Evolutionary conservation across 2,329 filamentous ascomycete species (phyloP).

Genomic region (Aspergillus floridensis): DNA sequence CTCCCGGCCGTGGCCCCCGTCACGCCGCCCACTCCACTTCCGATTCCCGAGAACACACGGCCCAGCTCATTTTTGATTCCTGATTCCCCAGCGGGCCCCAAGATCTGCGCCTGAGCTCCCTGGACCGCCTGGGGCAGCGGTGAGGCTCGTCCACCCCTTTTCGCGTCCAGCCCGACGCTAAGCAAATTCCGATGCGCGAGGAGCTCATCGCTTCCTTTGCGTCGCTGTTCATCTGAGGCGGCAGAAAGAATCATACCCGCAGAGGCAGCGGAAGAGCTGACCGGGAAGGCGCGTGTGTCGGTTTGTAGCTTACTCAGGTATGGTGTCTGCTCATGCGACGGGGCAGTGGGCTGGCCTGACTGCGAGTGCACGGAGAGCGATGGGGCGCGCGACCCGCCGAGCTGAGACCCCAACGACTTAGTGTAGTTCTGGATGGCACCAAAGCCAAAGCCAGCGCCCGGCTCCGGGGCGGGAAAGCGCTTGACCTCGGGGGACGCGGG

Average conservation of each 20-base stretch:
- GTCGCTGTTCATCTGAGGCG: constrained; percentile 39
- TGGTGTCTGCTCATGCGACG: constrained; percentile 35
- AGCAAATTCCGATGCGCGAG: constrained; percentile 66
- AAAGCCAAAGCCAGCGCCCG: constrained; percentile 36
- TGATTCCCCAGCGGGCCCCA: constrained; percentile 76
- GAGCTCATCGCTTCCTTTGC: constrained; percentile 54
- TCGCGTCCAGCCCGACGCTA: constrained; percentile 69
- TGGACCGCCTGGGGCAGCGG: constrained; percentile 92
- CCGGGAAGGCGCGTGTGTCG: constrained; percentile 35
- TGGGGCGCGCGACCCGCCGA: constrained; percentile 33
- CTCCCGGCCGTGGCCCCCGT: constrained; percentile 50
- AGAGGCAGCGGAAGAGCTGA: constrained; percentile 31
- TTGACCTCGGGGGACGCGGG: constrained; percentile 40
- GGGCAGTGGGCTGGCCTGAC: constrained; percentile 33
- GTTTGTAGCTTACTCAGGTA: constrained; percentile 33
- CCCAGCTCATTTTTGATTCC: constrained; percentile 94
- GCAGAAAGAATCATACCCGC: constrained; percentile 25
- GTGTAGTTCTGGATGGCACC: constrained; percentile 43
- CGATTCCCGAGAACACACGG: constrained; percentile 93
- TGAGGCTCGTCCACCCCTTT: constrained; percentile 78
- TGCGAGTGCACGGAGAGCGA: constrained; percentile 33
- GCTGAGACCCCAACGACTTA: constrained; percentile 42
- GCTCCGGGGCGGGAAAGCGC: constrained; percentile 33
- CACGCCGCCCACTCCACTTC: constrained; percentile 61
- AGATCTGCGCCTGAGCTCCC: constrained; percentile 77